Evolutionary conservation across 2,329 filamentous ascomycete species (phyloP), one percentile per base, ranked within the genome.

Genomic region (Pseudogymnoascus sp.): DNA sequence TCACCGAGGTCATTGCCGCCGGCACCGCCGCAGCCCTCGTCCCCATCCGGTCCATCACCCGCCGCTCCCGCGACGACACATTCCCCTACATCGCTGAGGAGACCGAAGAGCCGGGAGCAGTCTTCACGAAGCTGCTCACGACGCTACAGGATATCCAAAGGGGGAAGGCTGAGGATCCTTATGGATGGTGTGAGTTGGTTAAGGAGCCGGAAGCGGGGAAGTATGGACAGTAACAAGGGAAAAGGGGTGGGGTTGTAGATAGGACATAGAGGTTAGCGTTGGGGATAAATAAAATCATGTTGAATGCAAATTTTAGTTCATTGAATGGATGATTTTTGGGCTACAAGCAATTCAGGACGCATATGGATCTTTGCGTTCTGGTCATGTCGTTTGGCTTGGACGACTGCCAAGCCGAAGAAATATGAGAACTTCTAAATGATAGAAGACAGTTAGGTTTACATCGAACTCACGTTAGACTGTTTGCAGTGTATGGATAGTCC

Each of bases 1-100:
- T 92, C 73, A 79, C 71, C 61, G 93, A 97, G 76, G 87, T 99
- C 62, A 87, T 97, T 77, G 95, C 93, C 3, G 93, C 92, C 2
- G 93, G 93, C 1, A 97, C 93, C 0, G 93, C 93, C 0, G 93
- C 93, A 0, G 90, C 91, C 0, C 81, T 99, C 62, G 93, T 97
- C 2, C 93, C 93, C 1, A 95, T 97, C 76, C 89, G 89, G 66
- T 95, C 90, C 69, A 96, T 97, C 74, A 95, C 90, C 2, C 86
- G 92, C 71, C 83, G 80, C 23, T 76, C 76, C 17, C 61, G 73
- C 53, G 72, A 73, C 21, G 83, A 87, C 73, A 82, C 78, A 26
- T 78, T 84, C 61, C 80, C 78, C 2, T 88, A 84, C 69, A 80
- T 87, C 44, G 71, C 80, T 4, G 79, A 78, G 4, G 71, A 79